These are phyloP conservation scores for Wickerhamiella cacticola DNA, from an alignment of 805 yeast genomes.

Conservation along the genomic window DNA sequence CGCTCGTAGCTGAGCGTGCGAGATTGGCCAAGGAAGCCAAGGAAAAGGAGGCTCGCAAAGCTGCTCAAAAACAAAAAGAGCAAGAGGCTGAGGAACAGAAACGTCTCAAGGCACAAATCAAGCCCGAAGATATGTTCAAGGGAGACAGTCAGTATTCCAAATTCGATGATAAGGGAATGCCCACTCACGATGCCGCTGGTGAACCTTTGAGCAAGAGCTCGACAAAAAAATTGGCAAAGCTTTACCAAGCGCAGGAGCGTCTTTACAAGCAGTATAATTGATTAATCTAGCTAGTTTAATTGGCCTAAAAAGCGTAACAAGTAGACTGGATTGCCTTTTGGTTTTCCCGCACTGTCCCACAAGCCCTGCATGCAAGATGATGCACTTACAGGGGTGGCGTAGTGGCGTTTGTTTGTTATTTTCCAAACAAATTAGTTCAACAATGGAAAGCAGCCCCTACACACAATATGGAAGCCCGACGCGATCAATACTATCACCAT, in stretches of 20 bases:
- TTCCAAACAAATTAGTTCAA: background rate
- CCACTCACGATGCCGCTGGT: conserved; percentile 63
- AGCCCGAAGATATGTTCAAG: conserved; percentile 66
- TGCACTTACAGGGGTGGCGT: background rate
- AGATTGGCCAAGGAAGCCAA: conserved; percentile 44
- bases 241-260: conserved; percentile 68
- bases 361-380: conserved; percentile 58
- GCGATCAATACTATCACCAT: background rate
- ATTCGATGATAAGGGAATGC: conserved; percentile 82
- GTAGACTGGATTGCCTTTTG: background rate
- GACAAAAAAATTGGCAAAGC: conserved; percentile 69
- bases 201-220: conserved; percentile 69
- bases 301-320: background rate
- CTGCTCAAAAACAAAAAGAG: conserved; percentile 25
- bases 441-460: background rate
- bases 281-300: background rate
- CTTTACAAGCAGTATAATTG: conserved; percentile 51
- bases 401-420: conserved; percentile 7
- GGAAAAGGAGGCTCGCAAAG: conserved; percentile 47
- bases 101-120: conserved; percentile 57
- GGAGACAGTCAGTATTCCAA: conserved; percentile 44
- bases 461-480: background rate
- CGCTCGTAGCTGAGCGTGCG: conserved; percentile 43
- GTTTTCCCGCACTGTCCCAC: background rate
- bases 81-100: conserved; percentile 41